These are phyloP conservation scores for Helenozyma baotianmanensis DNA, from an alignment of 805 yeast species.

Conservation along the genomic window DNA sequence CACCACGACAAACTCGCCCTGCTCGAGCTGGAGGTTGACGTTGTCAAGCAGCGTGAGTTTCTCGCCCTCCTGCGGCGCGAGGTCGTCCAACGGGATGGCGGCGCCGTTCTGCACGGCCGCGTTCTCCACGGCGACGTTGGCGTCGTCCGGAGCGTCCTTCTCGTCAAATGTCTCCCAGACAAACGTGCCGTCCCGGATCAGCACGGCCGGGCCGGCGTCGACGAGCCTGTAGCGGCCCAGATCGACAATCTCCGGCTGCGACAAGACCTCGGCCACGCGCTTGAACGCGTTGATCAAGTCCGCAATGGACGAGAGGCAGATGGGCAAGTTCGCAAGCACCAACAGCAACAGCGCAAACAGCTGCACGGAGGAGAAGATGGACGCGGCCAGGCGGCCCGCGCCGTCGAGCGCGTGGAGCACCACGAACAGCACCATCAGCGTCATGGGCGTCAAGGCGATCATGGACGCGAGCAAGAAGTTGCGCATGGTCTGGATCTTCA, in stretches of 20 bases:
- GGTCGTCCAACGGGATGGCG: background rate
- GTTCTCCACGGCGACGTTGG: too few relatives aligned
- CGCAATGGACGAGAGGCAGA: background rate
- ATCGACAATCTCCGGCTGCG: background rate
- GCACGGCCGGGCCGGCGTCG: slow-evolving; percentile 41
- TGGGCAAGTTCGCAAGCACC: too few relatives aligned
- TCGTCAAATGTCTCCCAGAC: slow-evolving; percentile 51
- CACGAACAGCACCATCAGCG: slow-evolving; percentile 4
- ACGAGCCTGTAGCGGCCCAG: slow-evolving; percentile 7
- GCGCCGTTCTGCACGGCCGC: background rate
- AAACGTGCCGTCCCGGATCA: slow-evolving; percentile 51
- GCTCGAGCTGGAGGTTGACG: slow-evolving; percentile 1
- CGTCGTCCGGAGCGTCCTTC: background rate
- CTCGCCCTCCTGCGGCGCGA: slow-evolving; percentile 16
- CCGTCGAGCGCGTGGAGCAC: slow-evolving; percentile 4
- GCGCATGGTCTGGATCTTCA: slow-evolving; percentile 5
- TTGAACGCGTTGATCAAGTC: background rate
- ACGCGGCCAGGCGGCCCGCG: slow-evolving; percentile 2
- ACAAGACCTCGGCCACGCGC: background rate
- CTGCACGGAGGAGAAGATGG: slow-evolving; percentile 7
- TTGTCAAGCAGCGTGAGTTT: background rate
- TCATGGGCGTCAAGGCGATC: slow-evolving; percentile 1
- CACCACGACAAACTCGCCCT: slow-evolving; percentile 8
- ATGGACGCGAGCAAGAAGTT: slow-evolving; percentile 4
- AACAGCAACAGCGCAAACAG: slow-evolving; percentile 1